Evolutionary conservation across 805 yeast genomes (phyloP), one percentile per base, ranked within the genome.

Genomic region (Kluyveromyces nonfermentans): DNA sequence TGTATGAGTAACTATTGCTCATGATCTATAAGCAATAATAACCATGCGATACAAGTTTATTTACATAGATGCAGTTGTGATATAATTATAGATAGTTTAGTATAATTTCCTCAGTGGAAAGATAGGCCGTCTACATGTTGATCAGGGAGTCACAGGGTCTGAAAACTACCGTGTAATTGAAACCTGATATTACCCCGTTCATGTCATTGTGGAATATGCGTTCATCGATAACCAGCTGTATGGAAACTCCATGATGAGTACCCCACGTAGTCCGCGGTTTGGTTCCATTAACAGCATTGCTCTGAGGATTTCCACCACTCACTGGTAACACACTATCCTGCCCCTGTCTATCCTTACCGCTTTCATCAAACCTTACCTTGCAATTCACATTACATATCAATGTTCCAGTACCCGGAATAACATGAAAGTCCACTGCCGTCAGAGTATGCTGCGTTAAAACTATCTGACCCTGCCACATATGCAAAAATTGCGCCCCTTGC

Each of bases 281-380:
- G 31, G 56, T 51, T n/a, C 44, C 41, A 21, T 43, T 41, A 18
- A 21, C 36, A 15, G 22, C 38, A 22, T 25, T 22, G 18, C 31
- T 28, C 10, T 14, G 39, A 3, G 31, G n/a, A n/a, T n/a, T n/a
- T 15, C 32, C 43, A 35, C 33, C 41, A 33, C 44, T 47, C 25
- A 42, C 47, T 38, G 45, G 49, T 15, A 80, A 59, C 37, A 79
- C 79, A 0, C 87, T 75, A 17, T 77, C 70, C 44, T 80, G 83
- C 2, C 88, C 88, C 21, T 75, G 54, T 55, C 79, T 74, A 47
- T 78, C 80, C 47, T 68, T 72, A 0, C 93, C 93, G 43, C 81
- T 73, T 54, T 85, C 93, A 60, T 85, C 93, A 52, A 83, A 84
- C 47, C 80, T 69, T 10, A 83, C 84, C 58, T 81, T 84, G 14